Evolutionary conservation across 148 eudicot genomes (phyloP).

Genomic region (Mesembryanthemum crystallinum): DNA sequence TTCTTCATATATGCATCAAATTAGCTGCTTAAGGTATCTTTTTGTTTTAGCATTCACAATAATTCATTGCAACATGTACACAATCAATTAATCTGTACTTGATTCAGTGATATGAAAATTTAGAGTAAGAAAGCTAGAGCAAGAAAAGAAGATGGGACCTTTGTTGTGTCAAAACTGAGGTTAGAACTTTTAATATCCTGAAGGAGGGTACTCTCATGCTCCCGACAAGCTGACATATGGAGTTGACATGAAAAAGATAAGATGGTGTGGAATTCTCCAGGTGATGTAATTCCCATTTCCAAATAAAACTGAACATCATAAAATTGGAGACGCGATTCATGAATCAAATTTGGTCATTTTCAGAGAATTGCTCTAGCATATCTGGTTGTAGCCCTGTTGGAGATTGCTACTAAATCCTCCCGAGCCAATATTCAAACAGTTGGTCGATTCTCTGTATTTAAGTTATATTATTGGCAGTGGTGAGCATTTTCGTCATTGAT

Average conservation of each 20-base stretch:
- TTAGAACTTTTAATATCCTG: conserved; percentile 15
- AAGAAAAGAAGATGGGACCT: neutral
- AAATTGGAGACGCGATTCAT: conserved; percentile 1
- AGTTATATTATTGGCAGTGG: conserved; percentile 72
- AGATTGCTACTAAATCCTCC: conserved; percentile 49
- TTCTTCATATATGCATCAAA: neutral
- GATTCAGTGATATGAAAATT: neutral
- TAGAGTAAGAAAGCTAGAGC: neutral
- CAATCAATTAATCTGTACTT: neutral
- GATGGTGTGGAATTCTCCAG: conserved; percentile 98
- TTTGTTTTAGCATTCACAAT: neutral
- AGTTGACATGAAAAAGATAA: conserved; percentile 72
- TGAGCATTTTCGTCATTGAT: conserved; percentile 25
- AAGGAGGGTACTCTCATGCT: conserved; percentile 85
- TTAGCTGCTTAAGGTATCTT: neutral
- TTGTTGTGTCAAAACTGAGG: conserved; percentile 7
- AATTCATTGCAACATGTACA: neutral
- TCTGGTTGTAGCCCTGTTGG: conserved; percentile 65
- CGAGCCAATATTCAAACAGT: conserved; percentile 31
- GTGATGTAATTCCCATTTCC: conserved; percentile 31
- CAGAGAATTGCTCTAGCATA: conserved; percentile 92
- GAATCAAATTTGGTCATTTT: conserved; percentile 12
- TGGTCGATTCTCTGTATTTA: conserved; percentile 52
- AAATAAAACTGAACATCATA: conserved; percentile 1
- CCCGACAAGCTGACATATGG: conserved; percentile 80